Evolutionary conservation across 208 protist genomes (phyloP).

Genomic region (Leptomonas pyrrhocoris): DNA sequence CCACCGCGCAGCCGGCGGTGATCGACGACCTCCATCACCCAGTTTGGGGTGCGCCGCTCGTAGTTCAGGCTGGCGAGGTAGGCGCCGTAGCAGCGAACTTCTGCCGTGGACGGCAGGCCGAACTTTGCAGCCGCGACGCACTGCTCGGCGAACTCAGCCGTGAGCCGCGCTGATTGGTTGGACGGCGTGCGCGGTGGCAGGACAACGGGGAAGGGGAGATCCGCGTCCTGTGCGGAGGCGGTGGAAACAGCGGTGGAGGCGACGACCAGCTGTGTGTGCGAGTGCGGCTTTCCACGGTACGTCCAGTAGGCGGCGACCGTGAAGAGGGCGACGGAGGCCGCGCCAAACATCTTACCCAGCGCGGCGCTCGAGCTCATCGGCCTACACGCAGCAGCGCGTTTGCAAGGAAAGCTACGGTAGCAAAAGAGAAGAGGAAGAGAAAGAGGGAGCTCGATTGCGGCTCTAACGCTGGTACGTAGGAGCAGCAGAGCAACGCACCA

Average conservation of each 20-base stretch:
- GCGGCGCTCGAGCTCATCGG: slow-evolving; percentile 23
- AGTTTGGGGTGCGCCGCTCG: slow-evolving; percentile 79
- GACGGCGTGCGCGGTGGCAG: slow-evolving; percentile 32
- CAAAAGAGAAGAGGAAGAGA: background rate
- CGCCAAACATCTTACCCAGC: slow-evolving; percentile 25
- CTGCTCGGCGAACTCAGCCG: slow-evolving; percentile 29
- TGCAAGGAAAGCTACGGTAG: too few species aligned
- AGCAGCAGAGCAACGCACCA: too few species aligned
- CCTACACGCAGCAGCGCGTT: too few species aligned
- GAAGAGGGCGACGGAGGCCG: slow-evolving; percentile 30
- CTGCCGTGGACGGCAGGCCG: slow-evolving; percentile 53
- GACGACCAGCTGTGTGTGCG: slow-evolving; percentile 25
- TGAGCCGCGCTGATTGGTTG: slow-evolving; percentile 9
- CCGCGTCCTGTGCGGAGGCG: background rate
- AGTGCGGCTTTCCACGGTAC: slow-evolving; percentile 12
- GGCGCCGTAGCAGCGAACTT: slow-evolving; percentile 71
- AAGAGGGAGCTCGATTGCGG: too few species aligned
- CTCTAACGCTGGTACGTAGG: too few species aligned
- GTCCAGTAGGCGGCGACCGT: slow-evolving; percentile 21
- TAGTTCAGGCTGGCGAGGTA: slow-evolving; percentile 84
- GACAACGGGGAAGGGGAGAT: slow-evolving; percentile 29
- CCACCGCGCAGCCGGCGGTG: slow-evolving; percentile 17
- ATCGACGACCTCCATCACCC: slow-evolving; percentile 76
- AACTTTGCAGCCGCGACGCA: slow-evolving; percentile 40
- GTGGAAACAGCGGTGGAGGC: background rate